Percentiles rank a stretch among this genome's conserved stretches.
phyloP scores from a whole-genome alignment of 768 basidiomycete species.

The Lyophyllum decastes region DNA sequence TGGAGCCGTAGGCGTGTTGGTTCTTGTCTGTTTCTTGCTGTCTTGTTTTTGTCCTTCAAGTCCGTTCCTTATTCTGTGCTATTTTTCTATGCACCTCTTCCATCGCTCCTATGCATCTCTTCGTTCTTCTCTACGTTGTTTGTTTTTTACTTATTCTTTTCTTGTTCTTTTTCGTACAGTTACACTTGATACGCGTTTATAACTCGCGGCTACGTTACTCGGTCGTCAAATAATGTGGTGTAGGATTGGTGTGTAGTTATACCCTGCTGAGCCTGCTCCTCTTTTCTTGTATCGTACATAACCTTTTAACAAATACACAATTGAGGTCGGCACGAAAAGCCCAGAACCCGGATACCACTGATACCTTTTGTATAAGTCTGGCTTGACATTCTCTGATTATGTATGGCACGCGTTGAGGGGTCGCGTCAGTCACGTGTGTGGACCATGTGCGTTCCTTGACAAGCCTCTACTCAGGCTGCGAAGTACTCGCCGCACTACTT shows the following conservation, averaged over 20 bases:
- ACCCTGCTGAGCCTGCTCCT: not conserved
- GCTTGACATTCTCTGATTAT: no score
- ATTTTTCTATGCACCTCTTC: not conserved
- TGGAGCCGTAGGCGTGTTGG: slow-evolving; percentile 30
- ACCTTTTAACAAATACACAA: no score
- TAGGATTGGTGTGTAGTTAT: not conserved
- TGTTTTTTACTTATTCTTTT: not conserved
- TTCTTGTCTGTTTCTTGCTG: not conserved
- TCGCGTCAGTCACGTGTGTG: no score
- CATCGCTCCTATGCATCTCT: not conserved
- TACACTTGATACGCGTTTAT: not conserved
- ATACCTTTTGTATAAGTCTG: no score
- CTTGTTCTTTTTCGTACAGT: not conserved
- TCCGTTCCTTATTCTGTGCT: not conserved
- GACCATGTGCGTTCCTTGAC: no score
- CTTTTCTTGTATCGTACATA: no score
- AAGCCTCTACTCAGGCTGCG: no score
- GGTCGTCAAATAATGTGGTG: not conserved
- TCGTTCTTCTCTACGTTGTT: not conserved
- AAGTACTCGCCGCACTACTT: not conserved
- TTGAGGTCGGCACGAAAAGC: no score
- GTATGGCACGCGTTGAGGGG: no score
- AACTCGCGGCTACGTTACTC: not conserved
- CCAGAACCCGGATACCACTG: no score
- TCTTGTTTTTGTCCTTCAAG: not conserved